These are phyloP conservation scores for Sungouiozyma ichnusensis DNA, from an alignment of 805 yeast species.

Conservation along the genomic window DNA sequence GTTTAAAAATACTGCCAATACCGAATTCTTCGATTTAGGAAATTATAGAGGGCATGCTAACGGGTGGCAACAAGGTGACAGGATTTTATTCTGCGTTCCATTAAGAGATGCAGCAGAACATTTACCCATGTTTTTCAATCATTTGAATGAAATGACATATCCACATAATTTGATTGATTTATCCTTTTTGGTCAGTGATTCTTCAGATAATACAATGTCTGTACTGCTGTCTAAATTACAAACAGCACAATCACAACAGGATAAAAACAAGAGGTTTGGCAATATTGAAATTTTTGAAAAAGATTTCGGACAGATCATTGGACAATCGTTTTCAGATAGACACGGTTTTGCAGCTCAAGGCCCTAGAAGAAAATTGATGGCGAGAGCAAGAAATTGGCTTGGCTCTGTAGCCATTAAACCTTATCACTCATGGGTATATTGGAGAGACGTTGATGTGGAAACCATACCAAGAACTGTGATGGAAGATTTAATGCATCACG, in stretches of 20 bases:
- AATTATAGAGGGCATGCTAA: conserved; percentile 53
- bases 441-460: conserved; percentile 98
- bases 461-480: conserved; percentile 73
- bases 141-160: conserved; percentile 68
- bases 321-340: conserved; percentile 86
- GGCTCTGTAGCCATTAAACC: conserved; percentile 80
- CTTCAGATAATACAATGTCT: conserved; percentile 78
- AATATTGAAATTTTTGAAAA: conserved; percentile 80
- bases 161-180: conserved; percentile 79
- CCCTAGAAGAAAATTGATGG: conserved; percentile 90
- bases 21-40: conserved; percentile 63
- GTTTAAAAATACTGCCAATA: conserved; percentile 30
- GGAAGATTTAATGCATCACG: conserved; percentile 88
- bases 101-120: conserved; percentile 87
- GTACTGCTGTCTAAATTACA: conserved; percentile 46
- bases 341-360: conserved; percentile 97
- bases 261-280: conserved; percentile 59
- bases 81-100: conserved; percentile 80
- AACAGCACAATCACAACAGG: conserved; percentile 55
- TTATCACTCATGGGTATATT: conserved; percentile 89
- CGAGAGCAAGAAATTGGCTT: conserved; percentile 90
- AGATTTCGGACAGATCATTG: conserved; percentile 87
- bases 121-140: conserved; percentile 79
- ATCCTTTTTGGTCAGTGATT: conserved; percentile 82
- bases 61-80: conserved; percentile 74